A percentile compares a stretch with the other conserved stretches of the same genome.
Conservation (phyloP, 2,329 filamentous ascomycete genomes). For the Calonectria multiphialidica region DNA sequence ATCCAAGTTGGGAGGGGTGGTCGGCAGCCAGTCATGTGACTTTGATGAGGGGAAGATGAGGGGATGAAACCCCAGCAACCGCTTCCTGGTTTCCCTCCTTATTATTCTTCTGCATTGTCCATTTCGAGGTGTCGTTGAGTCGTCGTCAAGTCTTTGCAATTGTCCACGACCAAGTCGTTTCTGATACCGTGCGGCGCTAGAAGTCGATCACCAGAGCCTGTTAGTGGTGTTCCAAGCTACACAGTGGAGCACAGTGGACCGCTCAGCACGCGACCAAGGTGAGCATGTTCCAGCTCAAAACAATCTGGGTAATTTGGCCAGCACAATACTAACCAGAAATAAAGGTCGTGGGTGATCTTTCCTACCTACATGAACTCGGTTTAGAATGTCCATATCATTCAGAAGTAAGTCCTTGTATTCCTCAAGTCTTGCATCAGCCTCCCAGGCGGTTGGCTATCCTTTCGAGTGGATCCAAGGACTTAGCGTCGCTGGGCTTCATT, state of each 20-base stretch:
- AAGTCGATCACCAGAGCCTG: conserved; percentile 5
- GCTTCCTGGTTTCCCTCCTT: conserved; percentile 28
- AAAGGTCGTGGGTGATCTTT: background rate
- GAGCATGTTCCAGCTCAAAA: conserved; percentile 2
- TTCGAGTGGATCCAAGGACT: background rate
- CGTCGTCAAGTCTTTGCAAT: conserved; percentile 20
- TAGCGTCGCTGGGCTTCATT: background rate
- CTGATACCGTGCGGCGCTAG: conserved; percentile 26
- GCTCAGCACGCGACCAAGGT: conserved; percentile 7
- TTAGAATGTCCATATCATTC: background rate
- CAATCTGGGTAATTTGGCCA: background rate
- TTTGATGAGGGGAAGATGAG: conserved; percentile 46
- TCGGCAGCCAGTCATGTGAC: conserved; percentile 48
- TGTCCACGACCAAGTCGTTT: conserved; percentile 4
- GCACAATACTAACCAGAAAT: background rate
- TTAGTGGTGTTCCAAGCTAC: background rate
- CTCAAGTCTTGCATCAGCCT: background rate
- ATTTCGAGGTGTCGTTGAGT: conserved; percentile 8
- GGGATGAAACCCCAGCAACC: conserved; percentile 41
- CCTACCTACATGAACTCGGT: background rate
- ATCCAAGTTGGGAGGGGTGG: conserved; percentile 35
- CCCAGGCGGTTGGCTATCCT: background rate
- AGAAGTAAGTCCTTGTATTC: conserved; percentile 2
- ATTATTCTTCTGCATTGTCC: conserved; percentile 18
- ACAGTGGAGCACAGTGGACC: conserved; percentile 26